phyloP scores from a whole-genome alignment of 352 stramenopile species.

The Phytophthora pinifolia region DNA sequence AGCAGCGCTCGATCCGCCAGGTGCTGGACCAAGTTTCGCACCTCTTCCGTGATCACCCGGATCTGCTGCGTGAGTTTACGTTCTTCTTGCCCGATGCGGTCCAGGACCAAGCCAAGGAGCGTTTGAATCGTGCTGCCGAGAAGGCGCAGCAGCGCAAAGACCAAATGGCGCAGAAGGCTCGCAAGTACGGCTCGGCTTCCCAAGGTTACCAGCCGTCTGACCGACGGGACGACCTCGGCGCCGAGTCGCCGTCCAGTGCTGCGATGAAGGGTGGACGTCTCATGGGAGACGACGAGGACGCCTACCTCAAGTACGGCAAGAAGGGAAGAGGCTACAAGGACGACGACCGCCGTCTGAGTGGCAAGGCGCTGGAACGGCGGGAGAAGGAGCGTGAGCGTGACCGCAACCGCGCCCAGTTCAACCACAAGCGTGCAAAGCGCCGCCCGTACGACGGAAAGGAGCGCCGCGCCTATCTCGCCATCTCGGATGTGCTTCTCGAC shows the following conservation, averaged over 20 bases:
- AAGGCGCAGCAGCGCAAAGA: constrained; percentile 93
- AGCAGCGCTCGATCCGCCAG: constrained; percentile 98
- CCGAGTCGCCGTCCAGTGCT: constrained; percentile 56
- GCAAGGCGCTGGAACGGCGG: constrained; percentile 62
- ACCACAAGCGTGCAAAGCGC: constrained; percentile 70
- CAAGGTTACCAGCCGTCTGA: constrained; percentile 41
- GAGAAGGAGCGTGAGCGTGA: constrained; percentile 83
- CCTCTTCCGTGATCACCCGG: constrained; percentile 98
- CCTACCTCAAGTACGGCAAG: constrained; percentile 44
- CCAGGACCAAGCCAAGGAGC: constrained; percentile 96
- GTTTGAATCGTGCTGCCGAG: constrained; percentile 93
- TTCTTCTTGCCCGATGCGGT: constrained; percentile 99
- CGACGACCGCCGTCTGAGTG: constrained; percentile 51
- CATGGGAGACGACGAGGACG: constrained; percentile 46
- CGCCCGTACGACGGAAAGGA: constrained; percentile 73
- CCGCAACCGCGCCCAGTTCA: constrained; percentile 73
- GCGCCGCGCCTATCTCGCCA: constrained; percentile 66
- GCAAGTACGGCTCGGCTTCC: constrained; percentile 39
- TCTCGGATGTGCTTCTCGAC: constrained; percentile 79
- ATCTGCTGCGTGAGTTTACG: constrained; percentile 99
- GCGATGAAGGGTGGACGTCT: constrained; percentile 50
- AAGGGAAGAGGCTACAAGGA: constrained; percentile 55
- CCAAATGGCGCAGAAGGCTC: constrained; percentile 50
- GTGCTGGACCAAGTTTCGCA: constrained; percentile 97
- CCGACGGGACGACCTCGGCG: constrained; percentile 45